phyloP scores from a whole-genome alignment of 345 rosid genomes.

The Rubroshorea leprosula region DNA sequence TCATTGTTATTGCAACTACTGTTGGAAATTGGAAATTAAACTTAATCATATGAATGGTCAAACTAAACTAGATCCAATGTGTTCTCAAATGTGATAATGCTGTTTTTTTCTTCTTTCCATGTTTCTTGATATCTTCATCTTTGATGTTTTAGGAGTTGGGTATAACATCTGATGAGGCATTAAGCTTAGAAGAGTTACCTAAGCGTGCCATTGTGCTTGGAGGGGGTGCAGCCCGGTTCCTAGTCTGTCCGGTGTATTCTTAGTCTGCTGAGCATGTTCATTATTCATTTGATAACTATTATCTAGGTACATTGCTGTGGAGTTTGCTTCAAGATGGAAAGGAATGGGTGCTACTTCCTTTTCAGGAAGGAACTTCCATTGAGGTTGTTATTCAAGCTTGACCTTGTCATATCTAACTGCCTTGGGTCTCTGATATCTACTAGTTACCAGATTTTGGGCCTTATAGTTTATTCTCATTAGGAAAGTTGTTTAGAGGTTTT shows the following conservation, averaged over 20 bases:
- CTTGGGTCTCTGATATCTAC: conserved; percentile 5
- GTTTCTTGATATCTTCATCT: conserved; percentile 9
- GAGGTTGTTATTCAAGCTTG: conserved; percentile 45
- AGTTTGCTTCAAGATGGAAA: conserved; percentile 99
- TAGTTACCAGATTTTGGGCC: conserved; percentile 1
- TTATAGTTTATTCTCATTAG: not conserved
- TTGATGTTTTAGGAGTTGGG: conserved; percentile 64
- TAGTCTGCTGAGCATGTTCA: conserved; percentile 16
- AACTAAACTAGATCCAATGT: not conserved
- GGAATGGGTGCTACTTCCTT: conserved; percentile 85
- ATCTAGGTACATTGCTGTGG: conserved; percentile 91
- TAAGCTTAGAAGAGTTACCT: conserved; percentile 92
- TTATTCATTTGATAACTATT: conserved; percentile 19
- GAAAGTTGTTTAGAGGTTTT: too few species aligned
- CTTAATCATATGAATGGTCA: not conserved
- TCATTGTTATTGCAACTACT: not conserved
- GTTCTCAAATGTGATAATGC: not conserved
- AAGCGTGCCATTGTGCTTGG: conserved; percentile 89
- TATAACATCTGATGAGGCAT: conserved; percentile 97
- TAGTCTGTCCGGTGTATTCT: conserved; percentile 34
- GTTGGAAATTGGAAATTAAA: not conserved
- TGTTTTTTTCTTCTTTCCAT: not conserved
- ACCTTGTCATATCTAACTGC: not conserved
- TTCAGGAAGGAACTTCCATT: conserved; percentile 92
- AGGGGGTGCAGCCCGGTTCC: too few species aligned